These are phyloP conservation scores for Marasmius oreades DNA, from an alignment of 1,284 basidiomycete species.

Conservation along the genomic window DNA sequence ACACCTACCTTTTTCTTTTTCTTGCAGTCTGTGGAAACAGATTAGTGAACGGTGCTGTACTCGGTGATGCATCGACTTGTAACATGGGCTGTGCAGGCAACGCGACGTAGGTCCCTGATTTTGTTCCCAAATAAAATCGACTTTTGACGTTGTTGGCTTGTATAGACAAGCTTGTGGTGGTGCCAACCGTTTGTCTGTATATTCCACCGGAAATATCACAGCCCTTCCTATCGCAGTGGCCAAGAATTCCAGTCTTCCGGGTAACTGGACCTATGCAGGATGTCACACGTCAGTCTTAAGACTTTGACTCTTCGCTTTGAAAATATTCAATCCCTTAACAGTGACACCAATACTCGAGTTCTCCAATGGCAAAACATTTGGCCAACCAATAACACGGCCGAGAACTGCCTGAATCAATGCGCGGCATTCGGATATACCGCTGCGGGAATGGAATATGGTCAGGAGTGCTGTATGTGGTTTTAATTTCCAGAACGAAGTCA, in stretches of 20 bases:
- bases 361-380: conserved; percentile 61
- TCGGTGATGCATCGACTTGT: conserved; percentile 49
- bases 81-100: conserved; percentile 67
- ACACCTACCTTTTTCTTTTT: conserved; percentile 12
- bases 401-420: conserved; percentile 61
- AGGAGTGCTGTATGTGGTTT: conserved; percentile 62
- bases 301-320: background rate
- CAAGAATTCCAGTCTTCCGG: conserved; percentile 54
- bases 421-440: conserved; percentile 62
- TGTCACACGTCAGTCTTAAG: conserved; percentile 54
- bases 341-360: conserved; percentile 29
- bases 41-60: conserved; percentile 54
- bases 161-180: conserved; percentile 67
- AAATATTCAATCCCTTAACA: conserved; percentile 29
- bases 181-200: conserved; percentile 66
- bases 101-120: conserved; percentile 41
- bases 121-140: conserved; percentile 9
- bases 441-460: conserved; percentile 55
- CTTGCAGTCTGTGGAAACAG: conserved; percentile 58
- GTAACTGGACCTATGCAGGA: conserved; percentile 60
- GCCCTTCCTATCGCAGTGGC: conserved; percentile 55
- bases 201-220: conserved; percentile 48
- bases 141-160: conserved; percentile 3
- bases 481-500: background rate
- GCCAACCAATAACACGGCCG: conserved; percentile 57